Conservation (phyloP, 176 grass and related monocot species). For the Carex cristatella region DNA sequence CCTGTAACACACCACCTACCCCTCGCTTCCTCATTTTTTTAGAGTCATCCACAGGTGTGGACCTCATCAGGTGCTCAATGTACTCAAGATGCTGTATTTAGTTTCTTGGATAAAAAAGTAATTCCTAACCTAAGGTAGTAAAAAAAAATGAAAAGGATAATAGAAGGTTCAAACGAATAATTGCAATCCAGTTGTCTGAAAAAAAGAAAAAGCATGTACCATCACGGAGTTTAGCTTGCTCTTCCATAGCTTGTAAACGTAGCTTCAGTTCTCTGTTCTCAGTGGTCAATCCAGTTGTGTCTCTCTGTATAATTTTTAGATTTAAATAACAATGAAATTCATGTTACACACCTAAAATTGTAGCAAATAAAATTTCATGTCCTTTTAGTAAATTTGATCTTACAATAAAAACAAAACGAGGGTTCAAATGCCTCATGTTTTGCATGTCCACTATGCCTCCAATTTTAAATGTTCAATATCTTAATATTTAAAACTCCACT, state of each 20-base stretch:
- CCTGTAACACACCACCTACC: not conserved
- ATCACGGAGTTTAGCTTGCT: constrained; percentile 96
- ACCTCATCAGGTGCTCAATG: not conserved
- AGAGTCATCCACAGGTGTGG: not conserved
- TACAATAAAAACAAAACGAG: not conserved
- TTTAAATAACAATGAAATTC: constrained; percentile 20
- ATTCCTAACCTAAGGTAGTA: not conserved
- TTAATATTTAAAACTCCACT: not conserved
- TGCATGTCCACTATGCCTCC: not conserved
- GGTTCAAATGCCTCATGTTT: not conserved
- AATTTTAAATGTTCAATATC: not conserved
- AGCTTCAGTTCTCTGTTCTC: constrained; percentile 97
- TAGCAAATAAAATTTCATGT: not conserved
- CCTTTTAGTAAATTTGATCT: not conserved
- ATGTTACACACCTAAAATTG: not conserved
- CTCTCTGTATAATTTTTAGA: constrained; percentile 58
- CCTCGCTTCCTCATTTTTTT: not conserved
- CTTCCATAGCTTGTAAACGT: constrained; percentile 87
- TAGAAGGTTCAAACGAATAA: not conserved
- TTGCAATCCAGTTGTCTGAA: not conserved
- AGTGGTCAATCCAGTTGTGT: constrained; percentile 68
- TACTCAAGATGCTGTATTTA: not conserved
- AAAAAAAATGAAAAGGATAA: not conserved
- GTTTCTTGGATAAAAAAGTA: not conserved
- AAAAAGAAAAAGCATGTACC: constrained; percentile 42